phyloP scores from a whole-genome alignment of 73 alveolate species.

The Paramecium bursaria region DNA sequence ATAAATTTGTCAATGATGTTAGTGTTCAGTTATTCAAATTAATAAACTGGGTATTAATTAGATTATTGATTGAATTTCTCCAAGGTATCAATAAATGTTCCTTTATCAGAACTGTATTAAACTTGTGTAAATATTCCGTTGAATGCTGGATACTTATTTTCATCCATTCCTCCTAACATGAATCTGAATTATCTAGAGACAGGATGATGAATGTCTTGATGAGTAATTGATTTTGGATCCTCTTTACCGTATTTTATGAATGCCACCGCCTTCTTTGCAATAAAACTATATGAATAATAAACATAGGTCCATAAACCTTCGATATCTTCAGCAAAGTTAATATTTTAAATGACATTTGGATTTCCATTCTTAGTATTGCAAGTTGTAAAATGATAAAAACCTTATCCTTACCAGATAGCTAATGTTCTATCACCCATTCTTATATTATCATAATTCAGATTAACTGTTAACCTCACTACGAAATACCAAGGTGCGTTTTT shows the following conservation, averaged over 20 bases:
- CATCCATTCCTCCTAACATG: conserved; percentile 52
- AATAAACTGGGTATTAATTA: neutral
- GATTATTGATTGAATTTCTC: neutral
- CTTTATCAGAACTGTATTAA: conserved; percentile 17
- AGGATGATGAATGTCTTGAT: conserved; percentile 47
- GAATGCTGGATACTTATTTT: conserved; percentile 55
- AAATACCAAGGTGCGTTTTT: conserved; percentile 56
- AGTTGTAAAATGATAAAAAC: conserved; percentile 54
- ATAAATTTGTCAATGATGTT: conserved; percentile 1
- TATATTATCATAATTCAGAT: conserved; percentile 26
- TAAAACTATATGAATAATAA: conserved; percentile 54
- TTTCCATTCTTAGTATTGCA: conserved; percentile 23
- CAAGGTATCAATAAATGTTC: conserved; percentile 43
- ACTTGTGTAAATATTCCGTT: conserved; percentile 35
- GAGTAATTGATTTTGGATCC: conserved; percentile 17
- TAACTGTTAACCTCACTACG: conserved; percentile 30
- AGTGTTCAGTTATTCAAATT: conserved; percentile 3
- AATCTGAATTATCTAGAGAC: conserved; percentile 2
- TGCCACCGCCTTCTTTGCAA: conserved; percentile 51
- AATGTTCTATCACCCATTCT: conserved; percentile 64
- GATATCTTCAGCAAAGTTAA: conserved; percentile 63
- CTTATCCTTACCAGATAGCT: conserved; percentile 62
- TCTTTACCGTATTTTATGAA: conserved; percentile 21
- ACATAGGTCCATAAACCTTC: conserved; percentile 65
- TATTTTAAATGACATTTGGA: conserved; percentile 54